Conservation (phyloP, 805 yeast species). For the Vanderwaltozyma tropicalis region DNA sequence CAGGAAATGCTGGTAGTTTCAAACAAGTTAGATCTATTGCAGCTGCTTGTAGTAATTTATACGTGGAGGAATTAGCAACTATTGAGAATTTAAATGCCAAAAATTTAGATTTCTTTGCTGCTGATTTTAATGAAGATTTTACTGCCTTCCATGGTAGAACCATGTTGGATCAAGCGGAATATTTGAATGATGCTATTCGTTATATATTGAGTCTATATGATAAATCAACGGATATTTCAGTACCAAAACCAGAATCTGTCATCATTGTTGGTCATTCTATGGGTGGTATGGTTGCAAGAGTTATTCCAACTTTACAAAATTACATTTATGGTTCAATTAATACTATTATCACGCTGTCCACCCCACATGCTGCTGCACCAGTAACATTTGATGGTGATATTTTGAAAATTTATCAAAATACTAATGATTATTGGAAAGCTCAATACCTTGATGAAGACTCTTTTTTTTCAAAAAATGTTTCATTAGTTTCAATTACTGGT, state of each 20-base stretch:
- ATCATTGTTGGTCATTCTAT: conserved; percentile 83
- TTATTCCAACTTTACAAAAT: conserved; percentile 71
- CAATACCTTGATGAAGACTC: conserved; percentile 34
- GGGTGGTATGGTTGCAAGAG: conserved; percentile 94
- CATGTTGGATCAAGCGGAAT: conserved; percentile 86
- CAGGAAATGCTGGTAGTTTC: conserved; percentile 95
- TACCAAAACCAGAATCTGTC: conserved; percentile 50
- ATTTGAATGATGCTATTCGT: conserved; percentile 73
- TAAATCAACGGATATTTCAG: conserved; percentile 11
- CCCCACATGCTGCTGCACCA: conserved; percentile 91
- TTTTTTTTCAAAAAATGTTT: conserved; percentile 35
- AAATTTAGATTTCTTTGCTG: conserved; percentile 75
- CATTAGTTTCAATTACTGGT: conserved; percentile 81
- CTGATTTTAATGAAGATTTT: conserved; percentile 91
- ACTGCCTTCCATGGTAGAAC: conserved; percentile 96
- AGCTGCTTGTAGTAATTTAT: conserved; percentile 56
- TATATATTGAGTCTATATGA: conserved; percentile 64
- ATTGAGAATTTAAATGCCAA: conserved; percentile 24
- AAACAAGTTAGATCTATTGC: conserved; percentile 89
- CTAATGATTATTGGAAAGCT: conserved; percentile 72
- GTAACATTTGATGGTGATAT: conserved; percentile 88
- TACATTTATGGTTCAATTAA: conserved; percentile 64
- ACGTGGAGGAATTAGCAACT: conserved; percentile 28
- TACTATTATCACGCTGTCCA: conserved; percentile 73
- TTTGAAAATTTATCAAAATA: conserved; percentile 56